Evolutionary conservation across 345 rosid genomes (phyloP).

Genomic region (Iberis pinnata): DNA sequence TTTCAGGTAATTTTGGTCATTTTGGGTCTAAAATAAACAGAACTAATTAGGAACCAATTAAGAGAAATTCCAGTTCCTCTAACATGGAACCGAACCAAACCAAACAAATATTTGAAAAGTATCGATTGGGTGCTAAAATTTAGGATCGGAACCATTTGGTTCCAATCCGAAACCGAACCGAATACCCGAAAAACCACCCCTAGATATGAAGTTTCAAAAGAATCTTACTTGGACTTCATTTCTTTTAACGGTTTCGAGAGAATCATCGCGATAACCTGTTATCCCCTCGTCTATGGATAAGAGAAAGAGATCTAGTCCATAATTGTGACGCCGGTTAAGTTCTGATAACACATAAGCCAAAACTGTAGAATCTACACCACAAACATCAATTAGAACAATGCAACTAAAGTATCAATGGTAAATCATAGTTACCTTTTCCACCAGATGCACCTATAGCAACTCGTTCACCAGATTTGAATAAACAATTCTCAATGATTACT

Average conservation of each 20-base stretch:
- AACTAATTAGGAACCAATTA: too few species aligned
- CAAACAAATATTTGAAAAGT: too few species aligned
- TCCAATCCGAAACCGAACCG: too few species aligned
- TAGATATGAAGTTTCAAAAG: not conserved
- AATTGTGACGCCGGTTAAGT: constrained; percentile 59
- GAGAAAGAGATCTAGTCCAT: constrained; percentile 76
- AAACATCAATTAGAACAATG: too few species aligned
- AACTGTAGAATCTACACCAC: constrained; percentile 75
- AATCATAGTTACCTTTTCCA: constrained; percentile 82
- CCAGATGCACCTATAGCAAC: constrained; percentile 90
- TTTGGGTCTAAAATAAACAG: too few species aligned
- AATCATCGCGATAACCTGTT: constrained; percentile 88
- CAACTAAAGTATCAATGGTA: too few species aligned
- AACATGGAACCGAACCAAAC: too few species aligned
- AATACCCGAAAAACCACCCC: too few species aligned
- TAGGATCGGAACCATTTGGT: too few species aligned
- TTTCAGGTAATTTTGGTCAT: too few species aligned
- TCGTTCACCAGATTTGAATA: constrained; percentile 75
- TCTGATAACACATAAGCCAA: constrained; percentile 80
- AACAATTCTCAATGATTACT: constrained; percentile 51
- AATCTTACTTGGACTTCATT: constrained; percentile 68
- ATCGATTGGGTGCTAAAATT: too few species aligned
- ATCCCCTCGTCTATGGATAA: constrained; percentile 88
- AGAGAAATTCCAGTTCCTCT: too few species aligned
- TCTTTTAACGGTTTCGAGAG: constrained; percentile 88